A percentile compares a stretch with the other conserved stretches of the same genome.
These are phyloP conservation scores for Pelargonium myrrhifolium DNA, from an alignment of 441 rosid species.

Conservation along the genomic window DNA sequence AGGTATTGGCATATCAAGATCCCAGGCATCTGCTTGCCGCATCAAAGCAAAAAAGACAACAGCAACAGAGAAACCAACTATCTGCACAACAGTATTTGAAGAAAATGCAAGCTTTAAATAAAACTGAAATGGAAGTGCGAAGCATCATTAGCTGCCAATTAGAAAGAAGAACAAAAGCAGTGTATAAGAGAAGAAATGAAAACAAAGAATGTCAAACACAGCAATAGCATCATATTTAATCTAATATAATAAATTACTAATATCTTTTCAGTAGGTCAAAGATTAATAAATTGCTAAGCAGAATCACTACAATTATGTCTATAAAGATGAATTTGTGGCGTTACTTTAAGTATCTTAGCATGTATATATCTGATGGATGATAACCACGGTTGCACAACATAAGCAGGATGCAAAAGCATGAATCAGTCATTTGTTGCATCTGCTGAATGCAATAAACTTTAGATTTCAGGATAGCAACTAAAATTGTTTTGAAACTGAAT, in stretches of 20 bases:
- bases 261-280: background rate
- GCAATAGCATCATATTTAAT: background rate
- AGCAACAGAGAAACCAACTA: slow-evolving; percentile 50
- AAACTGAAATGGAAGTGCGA: background rate
- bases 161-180: background rate
- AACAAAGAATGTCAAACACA: slow-evolving; percentile 5
- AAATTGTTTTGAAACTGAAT: background rate
- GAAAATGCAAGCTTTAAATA: slow-evolving; percentile 4
- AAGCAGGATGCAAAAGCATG: slow-evolving; percentile 5
- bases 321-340: background rate
- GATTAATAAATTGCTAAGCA: background rate
- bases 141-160: background rate
- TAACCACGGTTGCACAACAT: background rate
- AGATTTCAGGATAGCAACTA: background rate
- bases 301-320: background rate
- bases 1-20: slow-evolving; percentile 59
- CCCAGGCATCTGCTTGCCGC: slow-evolving; percentile 78
- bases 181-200: background rate
- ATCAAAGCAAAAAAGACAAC: slow-evolving; percentile 67
- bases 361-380: background rate
- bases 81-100: slow-evolving; percentile 39
- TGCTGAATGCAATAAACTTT: background rate
- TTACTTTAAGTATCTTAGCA: background rate
- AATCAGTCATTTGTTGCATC: background rate
- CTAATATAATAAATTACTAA: background rate